A percentile compares a stretch with the other conserved stretches of the same genome.
These are phyloP conservation scores for Fusarium foetens DNA, from an alignment of 2,329 filamentous ascomycete genomes.

Conservation along the genomic window DNA sequence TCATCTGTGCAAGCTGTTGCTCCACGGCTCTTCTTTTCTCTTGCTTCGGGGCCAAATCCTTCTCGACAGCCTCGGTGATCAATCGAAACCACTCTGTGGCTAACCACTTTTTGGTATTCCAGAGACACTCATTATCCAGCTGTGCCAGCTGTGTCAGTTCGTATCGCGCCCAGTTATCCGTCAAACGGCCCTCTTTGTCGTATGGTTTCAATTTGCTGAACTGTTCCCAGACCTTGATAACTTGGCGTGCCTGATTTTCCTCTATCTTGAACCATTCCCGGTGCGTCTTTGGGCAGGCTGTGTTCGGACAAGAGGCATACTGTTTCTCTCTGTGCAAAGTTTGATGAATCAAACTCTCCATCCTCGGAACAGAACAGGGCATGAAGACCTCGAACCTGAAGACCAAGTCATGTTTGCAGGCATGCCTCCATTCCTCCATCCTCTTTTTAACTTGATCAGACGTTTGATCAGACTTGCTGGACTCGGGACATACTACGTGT, in stretches of 20 bases:
- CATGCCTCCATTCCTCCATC: rapidly evolving
- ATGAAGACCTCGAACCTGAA: neutral
- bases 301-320: neutral
- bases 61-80: neutral
- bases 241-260: neutral
- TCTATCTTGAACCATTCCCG: constrained; percentile 20
- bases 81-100: neutral
- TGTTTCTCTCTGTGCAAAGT: neutral
- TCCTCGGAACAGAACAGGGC: neutral
- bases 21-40: neutral
- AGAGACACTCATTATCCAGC: neutral
- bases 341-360: neutral
- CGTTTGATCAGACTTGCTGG: rapidly evolving
- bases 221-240: neutral
- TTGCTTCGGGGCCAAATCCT: neutral
- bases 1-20: neutral
- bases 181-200: neutral
- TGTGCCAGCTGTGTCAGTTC: neutral
- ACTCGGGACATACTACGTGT: neutral
- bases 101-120: constrained; percentile 2
- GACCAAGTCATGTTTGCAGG: neutral
- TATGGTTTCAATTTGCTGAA: constrained; percentile 6
- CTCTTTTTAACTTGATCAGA: neutral
- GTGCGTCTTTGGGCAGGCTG: neutral
- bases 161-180: neutral